Evolutionary conservation across 1,284 basidiomycete genomes (phyloP).

Genomic region (Thecaphora frezii): DNA sequence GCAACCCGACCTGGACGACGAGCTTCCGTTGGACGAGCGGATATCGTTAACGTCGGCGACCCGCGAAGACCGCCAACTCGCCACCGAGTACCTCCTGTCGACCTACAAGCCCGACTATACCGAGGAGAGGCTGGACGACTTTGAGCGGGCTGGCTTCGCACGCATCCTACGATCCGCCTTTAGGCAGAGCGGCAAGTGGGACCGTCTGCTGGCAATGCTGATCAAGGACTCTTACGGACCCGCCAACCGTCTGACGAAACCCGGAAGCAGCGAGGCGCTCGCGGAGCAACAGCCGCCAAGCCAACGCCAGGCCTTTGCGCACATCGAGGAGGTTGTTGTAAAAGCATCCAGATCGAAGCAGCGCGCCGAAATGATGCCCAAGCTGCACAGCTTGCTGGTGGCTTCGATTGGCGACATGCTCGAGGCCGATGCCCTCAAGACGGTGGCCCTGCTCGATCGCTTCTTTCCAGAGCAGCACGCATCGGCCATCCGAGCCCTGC

Average conservation of each 20-base stretch:
- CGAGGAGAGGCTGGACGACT: constrained; percentile 70
- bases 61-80: constrained; percentile 89
- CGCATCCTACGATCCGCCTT: constrained; percentile 82
- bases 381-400: constrained; percentile 34
- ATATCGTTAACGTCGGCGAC: constrained; percentile 61
- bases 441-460: constrained; percentile 74
- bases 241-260: not conserved
- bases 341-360: constrained; percentile 13
- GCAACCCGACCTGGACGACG: constrained; percentile 68
- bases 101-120: constrained; percentile 80
- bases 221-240: constrained; percentile 12
- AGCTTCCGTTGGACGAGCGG: constrained; percentile 3
- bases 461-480: constrained; percentile 67
- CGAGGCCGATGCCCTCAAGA: constrained; percentile 67
- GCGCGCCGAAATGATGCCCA: constrained; percentile 4
- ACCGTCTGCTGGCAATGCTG: constrained; percentile 45
- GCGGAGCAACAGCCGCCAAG: not conserved
- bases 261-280: not conserved
- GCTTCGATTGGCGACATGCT: constrained; percentile 63
- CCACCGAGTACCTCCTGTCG: constrained; percentile 91
- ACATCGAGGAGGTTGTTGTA: constrained; percentile 34
- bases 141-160: constrained; percentile 83
- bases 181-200: constrained; percentile 75
- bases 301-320: constrained; percentile 19
- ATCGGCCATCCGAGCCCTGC: constrained; percentile 57